These are phyloP conservation scores for Elongisporangium anandrum DNA, from an alignment of 352 stramenopile species.

Conservation along the genomic window DNA sequence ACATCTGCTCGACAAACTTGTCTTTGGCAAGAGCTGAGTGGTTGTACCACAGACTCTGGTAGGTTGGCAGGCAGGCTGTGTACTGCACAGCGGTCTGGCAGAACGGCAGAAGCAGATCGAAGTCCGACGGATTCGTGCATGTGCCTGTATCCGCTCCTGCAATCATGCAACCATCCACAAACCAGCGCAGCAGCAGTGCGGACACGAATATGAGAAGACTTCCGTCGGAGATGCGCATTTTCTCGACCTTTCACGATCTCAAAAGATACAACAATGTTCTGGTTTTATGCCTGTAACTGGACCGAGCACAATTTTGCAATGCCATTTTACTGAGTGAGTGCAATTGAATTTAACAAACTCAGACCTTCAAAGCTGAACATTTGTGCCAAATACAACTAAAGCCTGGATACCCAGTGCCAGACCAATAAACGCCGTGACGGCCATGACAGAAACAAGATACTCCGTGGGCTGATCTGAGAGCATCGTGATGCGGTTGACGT, in stretches of 20 bases:
- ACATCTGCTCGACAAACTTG: conserved; percentile 63
- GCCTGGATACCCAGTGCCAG: conserved; percentile 7
- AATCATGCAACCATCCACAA: conserved; percentile 23
- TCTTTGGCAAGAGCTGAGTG: conserved; percentile 74
- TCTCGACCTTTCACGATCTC: background rate
- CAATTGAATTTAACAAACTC: background rate
- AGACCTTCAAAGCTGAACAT: background rate
- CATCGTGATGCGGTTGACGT: background rate
- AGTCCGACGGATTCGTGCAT: conserved; percentile 56
- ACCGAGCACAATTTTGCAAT: background rate
- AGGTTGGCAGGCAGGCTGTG: conserved; percentile 63
- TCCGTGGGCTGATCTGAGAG: conserved; percentile 6
- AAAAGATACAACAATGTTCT: background rate
- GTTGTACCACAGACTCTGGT: conserved; percentile 76
- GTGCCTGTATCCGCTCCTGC: conserved; percentile 55
- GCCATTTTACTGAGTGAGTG: background rate
- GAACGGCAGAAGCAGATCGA: conserved; percentile 67
- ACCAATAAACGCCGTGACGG: conserved; percentile 3
- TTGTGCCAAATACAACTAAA: conserved; percentile 1
- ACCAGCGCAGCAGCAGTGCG: background rate
- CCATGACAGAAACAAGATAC: conserved; percentile 7
- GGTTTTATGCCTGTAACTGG: background rate
- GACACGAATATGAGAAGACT: background rate
- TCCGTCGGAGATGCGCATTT: background rate
- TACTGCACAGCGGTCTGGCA: conserved; percentile 68